Percentiles rank a stretch among this genome's conserved stretches.
Evolutionary conservation across 2,329 filamentous ascomycete species (phyloP).

Genomic region (Magnaporthiopsis rhizophila): DNA sequence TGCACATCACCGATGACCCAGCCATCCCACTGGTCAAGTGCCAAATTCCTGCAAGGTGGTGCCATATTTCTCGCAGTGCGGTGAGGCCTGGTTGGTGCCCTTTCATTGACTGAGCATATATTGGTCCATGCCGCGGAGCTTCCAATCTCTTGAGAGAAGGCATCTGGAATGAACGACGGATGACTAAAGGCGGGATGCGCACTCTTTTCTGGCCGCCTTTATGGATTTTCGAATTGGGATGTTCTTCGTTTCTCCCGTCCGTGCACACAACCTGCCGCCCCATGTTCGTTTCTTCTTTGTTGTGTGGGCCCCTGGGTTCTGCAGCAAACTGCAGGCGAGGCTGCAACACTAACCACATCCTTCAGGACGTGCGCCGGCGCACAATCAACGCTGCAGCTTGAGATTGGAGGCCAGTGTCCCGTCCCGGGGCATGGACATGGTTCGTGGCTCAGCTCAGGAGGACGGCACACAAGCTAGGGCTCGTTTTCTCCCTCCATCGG

Average conservation of each 20-base stretch:
- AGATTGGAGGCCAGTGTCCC: neutral
- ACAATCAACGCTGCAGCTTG: neutral
- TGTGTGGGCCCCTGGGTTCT: neutral
- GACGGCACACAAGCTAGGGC: neutral
- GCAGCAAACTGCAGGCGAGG: neutral
- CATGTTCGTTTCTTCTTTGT: neutral
- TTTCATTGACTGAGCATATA: neutral
- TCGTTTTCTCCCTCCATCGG: too few relatives aligned
- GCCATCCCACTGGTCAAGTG: neutral
- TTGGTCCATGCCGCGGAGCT: too few relatives aligned
- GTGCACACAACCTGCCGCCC: neutral
- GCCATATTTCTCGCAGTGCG: neutral
- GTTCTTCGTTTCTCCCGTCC: neutral
- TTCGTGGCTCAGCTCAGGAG: neutral
- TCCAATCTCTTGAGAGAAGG: neutral
- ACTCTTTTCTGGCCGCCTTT: too few relatives aligned
- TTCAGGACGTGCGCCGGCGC: neutral
- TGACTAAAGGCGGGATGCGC: too few relatives aligned
- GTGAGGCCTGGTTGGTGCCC: neutral
- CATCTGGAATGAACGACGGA: neutral
- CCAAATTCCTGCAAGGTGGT: neutral
- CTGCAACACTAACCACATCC: neutral
- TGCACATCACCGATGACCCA: neutral
- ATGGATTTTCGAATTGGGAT: too few relatives aligned
- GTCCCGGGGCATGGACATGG: neutral